Evolutionary conservation across 352 stramenopile genomes (phyloP).

Genomic region (Pythium vanterpoolii): DNA sequence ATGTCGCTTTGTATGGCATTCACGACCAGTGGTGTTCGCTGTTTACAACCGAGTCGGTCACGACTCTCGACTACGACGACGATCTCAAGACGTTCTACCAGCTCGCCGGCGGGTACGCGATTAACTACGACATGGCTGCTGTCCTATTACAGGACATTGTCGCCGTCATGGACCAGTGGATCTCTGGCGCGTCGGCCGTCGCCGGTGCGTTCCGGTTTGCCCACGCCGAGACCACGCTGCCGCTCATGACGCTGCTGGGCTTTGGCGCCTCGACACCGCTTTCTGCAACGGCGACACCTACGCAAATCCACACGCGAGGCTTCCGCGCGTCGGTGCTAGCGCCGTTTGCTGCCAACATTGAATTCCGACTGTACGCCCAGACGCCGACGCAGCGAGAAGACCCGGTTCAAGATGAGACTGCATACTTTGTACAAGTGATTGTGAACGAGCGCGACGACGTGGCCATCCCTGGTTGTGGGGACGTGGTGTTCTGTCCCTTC

Average conservation of each 20-base stretch:
- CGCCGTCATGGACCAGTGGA: conserved; percentile 42
- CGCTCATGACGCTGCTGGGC: conserved; percentile 63
- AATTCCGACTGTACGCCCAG: conserved; percentile 52
- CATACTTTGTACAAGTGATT: conserved; percentile 31
- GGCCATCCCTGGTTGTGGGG: conserved; percentile 38
- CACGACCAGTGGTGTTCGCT: conserved; percentile 59
- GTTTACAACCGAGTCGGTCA: conserved; percentile 38
- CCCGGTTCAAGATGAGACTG: neutral
- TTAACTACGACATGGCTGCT: conserved; percentile 75
- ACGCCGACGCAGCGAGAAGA: neutral
- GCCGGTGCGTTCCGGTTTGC: conserved; percentile 60
- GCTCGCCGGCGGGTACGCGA: conserved; percentile 47
- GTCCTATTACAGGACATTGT: conserved; percentile 61
- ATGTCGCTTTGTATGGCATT: conserved; percentile 54
- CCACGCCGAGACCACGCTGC: conserved; percentile 71
- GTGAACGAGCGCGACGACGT: conserved; percentile 35
- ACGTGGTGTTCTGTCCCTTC: conserved; percentile 44
- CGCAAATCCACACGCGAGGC: conserved; percentile 38
- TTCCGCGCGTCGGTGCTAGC: conserved; percentile 56
- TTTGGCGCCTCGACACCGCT: conserved; percentile 39
- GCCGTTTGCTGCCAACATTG: conserved; percentile 73
- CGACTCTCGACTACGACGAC: conserved; percentile 55
- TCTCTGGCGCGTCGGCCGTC: conserved; percentile 29
- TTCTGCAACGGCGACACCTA: conserved; percentile 27
- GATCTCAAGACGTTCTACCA: conserved; percentile 74